Base-by-base conservation (phyloP, 75 land plant genomes). In the Picea glauca region DNA sequence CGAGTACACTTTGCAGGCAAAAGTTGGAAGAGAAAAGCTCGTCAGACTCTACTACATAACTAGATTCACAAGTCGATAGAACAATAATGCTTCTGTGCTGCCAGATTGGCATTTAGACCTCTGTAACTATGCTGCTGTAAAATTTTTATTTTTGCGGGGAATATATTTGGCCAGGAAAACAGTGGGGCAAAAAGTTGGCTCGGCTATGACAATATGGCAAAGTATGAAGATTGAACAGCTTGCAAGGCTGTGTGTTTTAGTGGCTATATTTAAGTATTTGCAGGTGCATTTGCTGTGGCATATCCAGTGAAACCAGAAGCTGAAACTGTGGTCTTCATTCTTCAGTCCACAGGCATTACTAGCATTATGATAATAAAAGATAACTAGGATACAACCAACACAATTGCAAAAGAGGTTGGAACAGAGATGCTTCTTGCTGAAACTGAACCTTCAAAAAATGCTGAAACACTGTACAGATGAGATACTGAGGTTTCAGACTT, bases 361-460 rank as follows among this genome's bases (percentile, higher is more conserved):
- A 84, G 91, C 64, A 81, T 93, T 14, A 86, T 94, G 92, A 89
- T 94, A n/a, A 94, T 95, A 6, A 95, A 95, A 73, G 98, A 94
- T 78, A 94, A 94, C 77, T 85, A 85, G 93, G 89, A 83, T 11
- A 91, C 91, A 43, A 93, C 98, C 9, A 83, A 59, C 54, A 81
- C 98, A 35, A 88, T 94, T 67, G 95, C 98, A 14, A 83, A 77
- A 62, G 87, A 94, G 78, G 91, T 88, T 64, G 98, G 96, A 13
- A 95, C 93, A 31, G 82, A 85, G 14, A 77, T 65, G 31, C 87
- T 91, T 17, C 79, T 95, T 78, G 93, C 95, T 18, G 95, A 95
- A 77, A 86, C 91, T 20, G 80, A 88, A 58, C 98, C 98, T 57
- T 76, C 75, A 31, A 87, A 88, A 2, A 95, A 93, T 77, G 95